phyloP scores from a whole-genome alignment of 2,329 filamentous ascomycete genomes.

The Xylaria sp. region DNA sequence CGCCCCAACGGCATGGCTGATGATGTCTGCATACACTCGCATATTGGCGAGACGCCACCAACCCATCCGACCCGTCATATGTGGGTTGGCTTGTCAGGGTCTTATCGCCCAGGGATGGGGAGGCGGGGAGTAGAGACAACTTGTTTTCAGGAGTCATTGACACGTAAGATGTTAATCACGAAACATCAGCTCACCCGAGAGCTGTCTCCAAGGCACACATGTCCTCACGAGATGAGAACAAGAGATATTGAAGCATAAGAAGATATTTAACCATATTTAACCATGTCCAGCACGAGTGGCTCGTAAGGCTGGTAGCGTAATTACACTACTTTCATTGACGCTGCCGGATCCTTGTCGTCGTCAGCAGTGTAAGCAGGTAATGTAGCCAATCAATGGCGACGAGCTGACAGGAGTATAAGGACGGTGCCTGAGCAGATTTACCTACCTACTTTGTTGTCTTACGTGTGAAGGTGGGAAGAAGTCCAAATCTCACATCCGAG shows the following conservation, averaged over 20 bases:
- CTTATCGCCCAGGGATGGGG: slow-evolving; percentile 5
- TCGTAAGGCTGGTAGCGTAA: slow-evolving; percentile 34
- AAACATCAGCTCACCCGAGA: background rate
- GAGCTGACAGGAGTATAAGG: background rate
- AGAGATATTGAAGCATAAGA: background rate
- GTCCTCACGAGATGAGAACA: background rate
- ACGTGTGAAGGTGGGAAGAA: slow-evolving; percentile 18
- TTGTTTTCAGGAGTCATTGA: background rate
- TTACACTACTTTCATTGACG: slow-evolving; percentile 11
- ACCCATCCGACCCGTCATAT: background rate
- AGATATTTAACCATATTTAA: background rate
- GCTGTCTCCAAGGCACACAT: too few relatives aligned
- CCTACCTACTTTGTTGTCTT: slow-evolving; percentile 17
- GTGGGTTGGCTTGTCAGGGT: slow-evolving; percentile 1
- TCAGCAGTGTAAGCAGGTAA: slow-evolving; percentile 15
- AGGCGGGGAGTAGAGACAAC: too few relatives aligned
- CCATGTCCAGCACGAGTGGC: slow-evolving; percentile 2
- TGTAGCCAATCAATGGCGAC: slow-evolving; percentile 21
- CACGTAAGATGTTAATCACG: background rate
- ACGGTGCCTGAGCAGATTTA: slow-evolving; percentile 11
- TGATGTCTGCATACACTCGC: slow-evolving; percentile 18
- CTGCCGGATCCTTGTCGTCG: slow-evolving; percentile 15
- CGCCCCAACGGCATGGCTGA: slow-evolving; percentile 22
- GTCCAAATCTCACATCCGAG: slow-evolving; percentile 3
- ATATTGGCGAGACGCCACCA: slow-evolving; percentile 22